Conservation (phyloP, 805 yeast species). For the Metschnikowia drakensbergensis region DNA sequence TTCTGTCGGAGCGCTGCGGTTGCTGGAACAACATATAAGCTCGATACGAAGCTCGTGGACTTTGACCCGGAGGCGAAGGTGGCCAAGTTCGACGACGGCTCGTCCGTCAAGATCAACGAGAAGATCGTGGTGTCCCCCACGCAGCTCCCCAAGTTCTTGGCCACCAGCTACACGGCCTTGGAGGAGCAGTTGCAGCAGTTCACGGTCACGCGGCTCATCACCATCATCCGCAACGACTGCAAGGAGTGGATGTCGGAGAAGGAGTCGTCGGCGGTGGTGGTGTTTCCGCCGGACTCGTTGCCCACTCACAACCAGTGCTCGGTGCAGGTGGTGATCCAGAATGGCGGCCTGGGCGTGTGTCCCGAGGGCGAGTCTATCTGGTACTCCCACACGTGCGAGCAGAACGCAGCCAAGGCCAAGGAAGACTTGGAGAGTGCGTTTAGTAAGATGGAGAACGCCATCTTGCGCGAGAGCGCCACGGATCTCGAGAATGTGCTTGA, state of each 20-base stretch:
- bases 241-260: slow-evolving; percentile 86
- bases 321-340: slow-evolving; percentile 84
- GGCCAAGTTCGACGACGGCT: slow-evolving; percentile 74
- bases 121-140: slow-evolving; percentile 75
- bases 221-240: slow-evolving; percentile 83
- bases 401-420: slow-evolving; percentile 61
- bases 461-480: slow-evolving; percentile 68
- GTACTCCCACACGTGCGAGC: slow-evolving; percentile 80
- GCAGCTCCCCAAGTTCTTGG: slow-evolving; percentile 45
- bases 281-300: slow-evolving; percentile 84
- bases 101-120: slow-evolving; percentile 70
- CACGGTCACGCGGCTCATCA: slow-evolving; percentile 70
- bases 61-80: slow-evolving; percentile 64
- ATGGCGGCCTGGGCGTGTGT: slow-evolving; percentile 83
- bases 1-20: slow-evolving; percentile 98
- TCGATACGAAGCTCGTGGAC: slow-evolving; percentile 60
- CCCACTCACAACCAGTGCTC: slow-evolving; percentile 62
- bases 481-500: slow-evolving; percentile 46
- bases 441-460: slow-evolving; percentile 70
- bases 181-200: slow-evolving; percentile 41
- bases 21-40: slow-evolving; percentile 91
- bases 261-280: slow-evolving; percentile 83
- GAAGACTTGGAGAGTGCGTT: slow-evolving; percentile 78
- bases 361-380: slow-evolving; percentile 85
- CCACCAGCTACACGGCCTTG: slow-evolving; percentile 38